Evolutionary conservation across 108 stramenopile genomes (phyloP).

Genomic region (Cyclotella baltica): DNA sequence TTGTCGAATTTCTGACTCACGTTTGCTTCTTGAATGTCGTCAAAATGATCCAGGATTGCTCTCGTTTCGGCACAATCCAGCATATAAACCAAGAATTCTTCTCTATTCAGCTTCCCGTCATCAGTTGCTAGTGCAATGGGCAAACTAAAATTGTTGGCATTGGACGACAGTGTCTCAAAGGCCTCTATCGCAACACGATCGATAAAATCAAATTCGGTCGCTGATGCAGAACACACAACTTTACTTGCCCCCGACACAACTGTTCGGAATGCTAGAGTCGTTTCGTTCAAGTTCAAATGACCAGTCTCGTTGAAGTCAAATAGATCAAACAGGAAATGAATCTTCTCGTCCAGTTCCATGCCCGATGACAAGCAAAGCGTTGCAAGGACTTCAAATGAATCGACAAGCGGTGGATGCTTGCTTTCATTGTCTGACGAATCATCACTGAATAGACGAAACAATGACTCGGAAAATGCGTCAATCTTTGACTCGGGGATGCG

Average conservation of each 20-base stretch:
- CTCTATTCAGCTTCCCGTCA: slow-evolving; percentile 25
- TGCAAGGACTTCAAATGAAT: slow-evolving; percentile 61
- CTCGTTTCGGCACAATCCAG: slow-evolving; percentile 31
- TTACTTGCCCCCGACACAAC: slow-evolving; percentile 32
- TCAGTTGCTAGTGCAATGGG: slow-evolving; percentile 16
- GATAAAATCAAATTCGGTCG: slow-evolving; percentile 17
- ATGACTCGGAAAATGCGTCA: slow-evolving; percentile 19
- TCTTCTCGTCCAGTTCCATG: slow-evolving; percentile 41
- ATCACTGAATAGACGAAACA: slow-evolving; percentile 28
- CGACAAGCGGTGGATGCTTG: slow-evolving; percentile 34
- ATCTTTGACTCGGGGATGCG: slow-evolving; percentile 27
- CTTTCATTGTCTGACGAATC: not conserved
- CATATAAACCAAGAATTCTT: slow-evolving; percentile 30
- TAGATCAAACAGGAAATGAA: slow-evolving; percentile 53
- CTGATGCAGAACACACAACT: not conserved
- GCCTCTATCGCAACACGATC: slow-evolving; percentile 36
- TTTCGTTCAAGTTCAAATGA: slow-evolving; percentile 51
- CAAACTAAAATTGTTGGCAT: slow-evolving; percentile 1
- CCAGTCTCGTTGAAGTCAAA: slow-evolving; percentile 61
- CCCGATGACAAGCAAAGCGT: slow-evolving; percentile 37
- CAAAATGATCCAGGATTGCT: slow-evolving; percentile 20
- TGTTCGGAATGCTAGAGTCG: slow-evolving; percentile 57
- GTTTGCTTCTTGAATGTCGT: slow-evolving; percentile 1
- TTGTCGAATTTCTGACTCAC: not conserved
- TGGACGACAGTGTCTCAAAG: slow-evolving; percentile 16